phyloP scores from a whole-genome alignment of 441 rosid genomes.

The Codiaeum variegatum region DNA sequence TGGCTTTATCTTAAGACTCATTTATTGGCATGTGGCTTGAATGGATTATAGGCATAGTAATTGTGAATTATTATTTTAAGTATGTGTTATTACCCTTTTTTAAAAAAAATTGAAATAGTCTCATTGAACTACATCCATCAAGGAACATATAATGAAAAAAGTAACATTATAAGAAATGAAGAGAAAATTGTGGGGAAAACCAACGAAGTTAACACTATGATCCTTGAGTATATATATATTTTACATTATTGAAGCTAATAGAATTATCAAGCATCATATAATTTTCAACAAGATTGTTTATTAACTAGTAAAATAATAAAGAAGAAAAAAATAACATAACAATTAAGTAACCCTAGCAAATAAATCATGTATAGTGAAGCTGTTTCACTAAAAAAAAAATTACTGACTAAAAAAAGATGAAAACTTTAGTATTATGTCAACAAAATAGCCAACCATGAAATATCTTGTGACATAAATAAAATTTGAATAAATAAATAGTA shows the following conservation, averaged over 20 bases:
- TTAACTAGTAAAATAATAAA: neutral
- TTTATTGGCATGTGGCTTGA: too few species aligned
- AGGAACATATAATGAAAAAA: too few species aligned
- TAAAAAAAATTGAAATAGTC: too few species aligned
- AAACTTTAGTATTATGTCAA: too few species aligned
- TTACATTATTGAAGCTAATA: conserved; percentile 18
- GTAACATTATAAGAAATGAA: neutral
- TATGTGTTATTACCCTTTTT: too few species aligned
- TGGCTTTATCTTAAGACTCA: too few species aligned
- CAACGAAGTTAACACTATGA: conserved; percentile 9
- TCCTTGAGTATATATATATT: conserved; percentile 13
- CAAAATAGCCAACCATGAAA: too few species aligned
- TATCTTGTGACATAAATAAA: too few species aligned
- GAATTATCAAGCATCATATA: conserved; percentile 7
- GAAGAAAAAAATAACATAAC: neutral
- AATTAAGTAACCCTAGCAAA: neutral
- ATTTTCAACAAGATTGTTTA: neutral
- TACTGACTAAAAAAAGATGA: neutral
- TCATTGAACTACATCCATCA: too few species aligned
- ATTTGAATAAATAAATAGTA: neutral
- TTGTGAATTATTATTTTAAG: too few species aligned
- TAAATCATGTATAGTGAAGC: neutral
- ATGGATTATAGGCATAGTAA: too few species aligned
- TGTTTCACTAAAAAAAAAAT: neutral
- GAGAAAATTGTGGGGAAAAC: neutral